Evolutionary conservation across 2,329 filamentous ascomycete species (phyloP).

Genomic region (Stenocarpella maydis): DNA sequence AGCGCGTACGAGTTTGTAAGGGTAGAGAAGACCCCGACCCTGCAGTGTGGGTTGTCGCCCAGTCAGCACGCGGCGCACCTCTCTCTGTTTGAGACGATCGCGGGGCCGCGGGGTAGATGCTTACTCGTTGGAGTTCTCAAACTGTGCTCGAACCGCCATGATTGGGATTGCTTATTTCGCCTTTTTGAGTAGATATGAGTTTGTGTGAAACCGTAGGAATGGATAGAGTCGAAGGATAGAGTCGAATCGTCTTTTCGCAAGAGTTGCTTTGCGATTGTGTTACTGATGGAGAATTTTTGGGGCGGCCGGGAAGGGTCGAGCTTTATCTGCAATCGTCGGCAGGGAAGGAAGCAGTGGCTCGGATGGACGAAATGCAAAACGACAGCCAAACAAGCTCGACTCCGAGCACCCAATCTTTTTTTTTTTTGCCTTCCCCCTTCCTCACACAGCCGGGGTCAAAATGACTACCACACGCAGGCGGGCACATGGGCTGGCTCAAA

Average conservation of each 20-base stretch:
- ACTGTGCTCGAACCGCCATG: constrained; percentile 77
- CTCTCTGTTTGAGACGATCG: constrained; percentile 28
- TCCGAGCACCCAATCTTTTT: not conserved
- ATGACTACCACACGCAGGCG: constrained; percentile 16
- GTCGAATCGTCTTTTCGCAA: constrained; percentile 3
- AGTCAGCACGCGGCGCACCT: constrained; percentile 38
- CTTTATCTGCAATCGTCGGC: constrained; percentile 35
- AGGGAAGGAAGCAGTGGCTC: constrained; percentile 28
- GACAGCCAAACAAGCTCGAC: not conserved
- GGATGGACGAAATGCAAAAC: constrained; percentile 14
- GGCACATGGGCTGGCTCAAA: not conserved
- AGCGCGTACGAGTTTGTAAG: constrained; percentile 98
- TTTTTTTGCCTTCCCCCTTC: too few relatives aligned
- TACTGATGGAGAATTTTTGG: constrained; percentile 34
- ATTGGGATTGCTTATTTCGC: constrained; percentile 41
- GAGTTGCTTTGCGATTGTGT: constrained; percentile 28
- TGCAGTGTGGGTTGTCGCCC: constrained; percentile 48
- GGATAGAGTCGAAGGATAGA: not conserved
- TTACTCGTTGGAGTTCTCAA: constrained; percentile 92
- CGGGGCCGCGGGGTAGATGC: constrained; percentile 45
- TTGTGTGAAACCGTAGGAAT: not conserved
- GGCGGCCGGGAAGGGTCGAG: constrained; percentile 29
- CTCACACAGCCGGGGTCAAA: not conserved
- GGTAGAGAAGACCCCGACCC: constrained; percentile 95
- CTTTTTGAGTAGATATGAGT: not conserved